phyloP scores from a whole-genome alignment of 306 rosid genomes.

The Cicer pinnatifidum region DNA sequence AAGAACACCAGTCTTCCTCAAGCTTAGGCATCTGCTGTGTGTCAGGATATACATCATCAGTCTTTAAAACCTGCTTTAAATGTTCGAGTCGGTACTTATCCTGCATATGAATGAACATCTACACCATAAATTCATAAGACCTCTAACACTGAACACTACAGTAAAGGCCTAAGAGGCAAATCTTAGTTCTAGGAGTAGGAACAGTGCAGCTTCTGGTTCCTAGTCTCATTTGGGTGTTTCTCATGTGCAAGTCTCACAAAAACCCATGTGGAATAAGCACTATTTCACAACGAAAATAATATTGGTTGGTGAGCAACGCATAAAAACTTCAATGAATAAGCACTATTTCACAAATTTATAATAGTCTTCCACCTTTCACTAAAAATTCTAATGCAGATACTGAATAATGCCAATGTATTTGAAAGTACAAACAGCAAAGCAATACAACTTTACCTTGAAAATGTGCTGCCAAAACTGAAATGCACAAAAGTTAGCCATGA shows the following conservation, averaged over 20 bases:
- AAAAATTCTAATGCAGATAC: conserved; percentile 3
- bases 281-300: conserved; percentile 26
- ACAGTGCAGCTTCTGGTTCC: conserved; percentile 29
- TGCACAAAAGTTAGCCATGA: conserved; percentile 74
- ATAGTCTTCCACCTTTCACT: conserved; percentile 33
- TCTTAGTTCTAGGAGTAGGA: conserved; percentile 10
- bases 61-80: conserved; percentile 60
- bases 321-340: conserved; percentile 15
- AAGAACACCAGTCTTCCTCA: conserved; percentile 83
- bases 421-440: conserved; percentile 35
- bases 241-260: neutral
- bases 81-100: conserved; percentile 62
- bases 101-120: conserved; percentile 51
- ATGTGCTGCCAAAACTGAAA: conserved; percentile 89
- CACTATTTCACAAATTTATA: conserved; percentile 10
- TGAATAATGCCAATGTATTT: conserved; percentile 37
- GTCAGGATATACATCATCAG: conserved; percentile 50
- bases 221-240: conserved; percentile 6
- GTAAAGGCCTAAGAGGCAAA: conserved; percentile 26
- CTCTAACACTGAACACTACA: neutral
- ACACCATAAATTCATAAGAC: conserved; percentile 20
- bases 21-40: conserved; percentile 44
- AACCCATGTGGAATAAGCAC: conserved; percentile 25
- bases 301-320: neutral
- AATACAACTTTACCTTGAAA: conserved; percentile 64